Evolutionary conservation across 371 early-diverging fungal species (phyloP).

Genomic region (Apophysomyces trapeziformis): DNA sequence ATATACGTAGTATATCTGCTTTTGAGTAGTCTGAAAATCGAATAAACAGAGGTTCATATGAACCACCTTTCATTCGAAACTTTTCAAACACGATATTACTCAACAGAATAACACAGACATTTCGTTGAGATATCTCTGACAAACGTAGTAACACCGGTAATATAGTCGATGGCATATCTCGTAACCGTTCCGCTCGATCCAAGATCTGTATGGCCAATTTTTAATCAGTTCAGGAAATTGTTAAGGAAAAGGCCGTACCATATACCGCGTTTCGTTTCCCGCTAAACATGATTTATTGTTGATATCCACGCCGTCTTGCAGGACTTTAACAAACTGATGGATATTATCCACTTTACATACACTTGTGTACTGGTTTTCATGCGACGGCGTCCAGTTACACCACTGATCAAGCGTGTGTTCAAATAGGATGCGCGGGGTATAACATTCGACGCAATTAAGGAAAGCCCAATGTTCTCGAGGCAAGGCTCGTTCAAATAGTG

Average conservation of each 20-base stretch:
- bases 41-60: conserved; percentile 67
- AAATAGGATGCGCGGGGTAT: conserved; percentile 76
- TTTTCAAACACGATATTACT: conserved; percentile 80
- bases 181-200: conserved; percentile 83
- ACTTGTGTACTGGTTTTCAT: conserved; percentile 46
- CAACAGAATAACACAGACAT: conserved; percentile 74
- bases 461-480: conserved; percentile 49
- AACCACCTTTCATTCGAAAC: conserved; percentile 71
- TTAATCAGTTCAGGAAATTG: neutral
- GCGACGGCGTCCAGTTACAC: conserved; percentile 46
- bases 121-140: conserved; percentile 67
- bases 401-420: conserved; percentile 72
- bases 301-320: conserved; percentile 33
- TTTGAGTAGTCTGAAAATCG: conserved; percentile 77
- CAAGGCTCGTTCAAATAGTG: conserved; percentile 34
- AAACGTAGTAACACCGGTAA: conserved; percentile 73
- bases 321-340: conserved; percentile 68
- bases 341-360: conserved; percentile 63
- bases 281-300: conserved; percentile 10
- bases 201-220: conserved; percentile 50
- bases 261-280: conserved; percentile 41
- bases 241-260: conserved; percentile 29
- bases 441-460: conserved; percentile 76
- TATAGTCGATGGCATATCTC: conserved; percentile 70
- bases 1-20: conserved; percentile 70